Evolutionary conservation across 1,139 yeast genomes (phyloP).

Genomic region (Debaryomycetaceae sp.): DNA sequence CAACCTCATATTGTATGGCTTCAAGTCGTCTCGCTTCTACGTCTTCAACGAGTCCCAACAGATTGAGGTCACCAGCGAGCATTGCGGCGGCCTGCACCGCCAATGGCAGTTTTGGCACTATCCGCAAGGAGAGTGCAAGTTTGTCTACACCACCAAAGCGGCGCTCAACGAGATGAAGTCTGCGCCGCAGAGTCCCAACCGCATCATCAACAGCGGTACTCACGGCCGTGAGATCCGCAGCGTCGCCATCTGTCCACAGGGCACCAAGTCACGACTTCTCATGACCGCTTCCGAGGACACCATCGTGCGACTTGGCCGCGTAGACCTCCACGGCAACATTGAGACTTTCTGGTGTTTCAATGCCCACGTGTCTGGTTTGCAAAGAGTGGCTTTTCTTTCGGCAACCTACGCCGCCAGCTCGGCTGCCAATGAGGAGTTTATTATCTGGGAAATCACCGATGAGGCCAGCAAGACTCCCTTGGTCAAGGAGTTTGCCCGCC

Average conservation of each 20-base stretch:
- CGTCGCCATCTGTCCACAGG: conserved; percentile 42
- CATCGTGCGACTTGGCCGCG: conserved; percentile 53
- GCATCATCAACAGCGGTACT: conserved; percentile 48
- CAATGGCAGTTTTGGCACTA: conserved; percentile 56
- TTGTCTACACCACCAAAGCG: conserved; percentile 58
- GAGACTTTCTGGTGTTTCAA: conserved; percentile 59
- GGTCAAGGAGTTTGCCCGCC: conserved; percentile 39
- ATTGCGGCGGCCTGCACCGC: conserved; percentile 93
- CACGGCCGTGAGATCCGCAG: conserved; percentile 89
- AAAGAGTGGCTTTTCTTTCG: conserved; percentile 61
- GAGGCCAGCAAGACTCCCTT: conserved; percentile 32
- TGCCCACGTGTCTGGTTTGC: conserved; percentile 86
- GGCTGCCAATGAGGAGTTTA: conserved; percentile 88
- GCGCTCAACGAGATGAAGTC: conserved; percentile 27
- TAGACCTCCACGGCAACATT: conserved; percentile 39
- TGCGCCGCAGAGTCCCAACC: no score
- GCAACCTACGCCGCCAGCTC: conserved; percentile 49
- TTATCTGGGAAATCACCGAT: conserved; percentile 62
- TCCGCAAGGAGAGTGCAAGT: conserved; percentile 14
- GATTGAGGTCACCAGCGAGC: conserved; percentile 60
- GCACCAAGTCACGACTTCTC: conserved; percentile 27
- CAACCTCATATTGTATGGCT: conserved; percentile 71
- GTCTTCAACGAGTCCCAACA: conserved; percentile 81
- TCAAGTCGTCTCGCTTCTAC: conserved; percentile 73
- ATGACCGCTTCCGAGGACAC: conserved; percentile 92